A percentile compares a stretch with the other conserved stretches of the same genome.
phyloP scores from a whole-genome alignment of 495 filamentous ascomycete species.

The Rhypophila decipiens region DNA sequence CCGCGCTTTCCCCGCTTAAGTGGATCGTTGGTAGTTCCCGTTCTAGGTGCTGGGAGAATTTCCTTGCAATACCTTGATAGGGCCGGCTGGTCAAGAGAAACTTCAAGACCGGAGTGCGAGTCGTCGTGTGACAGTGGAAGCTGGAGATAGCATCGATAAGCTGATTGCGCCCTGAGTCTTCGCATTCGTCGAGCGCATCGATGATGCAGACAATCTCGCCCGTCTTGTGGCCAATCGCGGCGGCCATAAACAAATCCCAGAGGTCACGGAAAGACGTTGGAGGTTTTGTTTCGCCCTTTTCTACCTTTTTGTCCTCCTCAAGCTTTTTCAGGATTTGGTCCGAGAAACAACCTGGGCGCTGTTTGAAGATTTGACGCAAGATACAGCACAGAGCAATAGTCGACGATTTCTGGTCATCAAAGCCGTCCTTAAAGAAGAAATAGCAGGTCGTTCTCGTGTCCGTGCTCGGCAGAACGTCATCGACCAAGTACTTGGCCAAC shows the following conservation, averaged over 20 bases:
- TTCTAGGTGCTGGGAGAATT: too few relatives aligned
- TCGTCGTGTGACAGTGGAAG: conserved; percentile 4
- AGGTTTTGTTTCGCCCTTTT: too few relatives aligned
- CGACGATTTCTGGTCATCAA: too few relatives aligned
- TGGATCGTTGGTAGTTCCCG: too few relatives aligned
- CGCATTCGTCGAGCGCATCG: conserved; percentile 51
- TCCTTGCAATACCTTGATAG: conserved; percentile 38
- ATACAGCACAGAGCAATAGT: too few relatives aligned
- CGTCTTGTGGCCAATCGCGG: too few relatives aligned
- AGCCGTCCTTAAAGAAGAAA: too few relatives aligned
- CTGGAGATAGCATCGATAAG: conserved; percentile 27
- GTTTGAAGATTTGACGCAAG: conserved; percentile 22
- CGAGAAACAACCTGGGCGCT: conserved; percentile 23
- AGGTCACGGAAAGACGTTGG: conserved; percentile 35
- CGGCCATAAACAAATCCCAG: neutral
- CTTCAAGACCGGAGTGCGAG: conserved; percentile 4
- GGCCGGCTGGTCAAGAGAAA: conserved; percentile 36
- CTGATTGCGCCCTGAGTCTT: conserved; percentile 31
- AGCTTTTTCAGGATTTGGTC: conserved; percentile 44
- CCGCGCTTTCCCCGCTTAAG: too few relatives aligned
- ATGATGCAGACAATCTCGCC: conserved; percentile 31
- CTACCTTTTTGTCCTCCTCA: too few relatives aligned
- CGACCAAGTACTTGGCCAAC: too few relatives aligned
- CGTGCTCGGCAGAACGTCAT: too few relatives aligned
- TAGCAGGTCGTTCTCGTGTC: too few relatives aligned